These are phyloP conservation scores for Lanmaoa pseudosensibilis DNA, from an alignment of 768 basidiomycete genomes.

Conservation along the genomic window DNA sequence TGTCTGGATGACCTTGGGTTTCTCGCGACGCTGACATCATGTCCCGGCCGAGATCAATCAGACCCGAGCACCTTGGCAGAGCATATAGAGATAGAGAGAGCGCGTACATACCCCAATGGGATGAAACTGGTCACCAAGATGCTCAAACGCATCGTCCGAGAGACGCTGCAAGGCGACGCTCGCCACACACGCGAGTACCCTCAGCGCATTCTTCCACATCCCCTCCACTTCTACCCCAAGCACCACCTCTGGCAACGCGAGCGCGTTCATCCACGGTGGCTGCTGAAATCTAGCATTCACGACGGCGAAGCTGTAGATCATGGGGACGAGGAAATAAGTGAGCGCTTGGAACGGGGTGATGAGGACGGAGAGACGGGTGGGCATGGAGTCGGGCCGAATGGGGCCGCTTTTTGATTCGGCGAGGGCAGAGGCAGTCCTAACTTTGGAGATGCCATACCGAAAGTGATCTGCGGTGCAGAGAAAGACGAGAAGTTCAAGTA, in stretches of 20 bases:
- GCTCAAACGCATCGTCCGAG: background rate
- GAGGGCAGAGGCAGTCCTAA: background rate
- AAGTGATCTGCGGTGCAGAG: background rate
- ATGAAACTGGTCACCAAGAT: constrained; percentile 9
- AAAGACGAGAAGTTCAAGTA: constrained; percentile 4
- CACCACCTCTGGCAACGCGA: background rate
- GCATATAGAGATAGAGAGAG: too few species aligned
- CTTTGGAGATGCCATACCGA: background rate
- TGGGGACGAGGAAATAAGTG: background rate
- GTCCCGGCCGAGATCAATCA: background rate
- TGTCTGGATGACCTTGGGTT: constrained; percentile 9
- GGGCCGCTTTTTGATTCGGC: constrained; percentile 8
- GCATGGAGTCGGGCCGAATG: constrained; percentile 2
- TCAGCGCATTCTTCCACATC: background rate
- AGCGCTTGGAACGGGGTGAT: background rate
- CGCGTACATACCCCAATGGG: constrained; percentile 6
- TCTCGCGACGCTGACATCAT: constrained; percentile 10
- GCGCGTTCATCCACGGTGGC: constrained; percentile 3
- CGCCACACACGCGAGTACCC: background rate
- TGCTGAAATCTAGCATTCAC: background rate
- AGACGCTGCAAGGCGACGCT: background rate
- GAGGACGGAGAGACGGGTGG: background rate
- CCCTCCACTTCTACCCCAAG: background rate
- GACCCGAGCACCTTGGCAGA: too few species aligned
- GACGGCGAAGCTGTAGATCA: background rate